These are phyloP conservation scores for Lolium perenne DNA, from an alignment of 176 grass and related monocot species.

Conservation along the genomic window DNA sequence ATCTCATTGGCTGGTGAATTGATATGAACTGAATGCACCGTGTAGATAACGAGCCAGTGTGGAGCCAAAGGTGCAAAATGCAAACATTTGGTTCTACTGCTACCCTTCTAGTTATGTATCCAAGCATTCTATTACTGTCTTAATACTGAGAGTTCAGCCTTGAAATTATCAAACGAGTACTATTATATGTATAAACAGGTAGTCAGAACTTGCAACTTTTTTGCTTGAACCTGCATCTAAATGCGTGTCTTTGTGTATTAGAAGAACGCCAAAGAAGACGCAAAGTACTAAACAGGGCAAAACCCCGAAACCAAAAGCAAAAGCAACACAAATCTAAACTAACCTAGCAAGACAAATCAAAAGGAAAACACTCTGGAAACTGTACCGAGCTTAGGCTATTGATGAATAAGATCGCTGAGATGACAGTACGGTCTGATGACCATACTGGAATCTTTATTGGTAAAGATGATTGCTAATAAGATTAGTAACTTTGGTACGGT, in stretches of 20 bases:
- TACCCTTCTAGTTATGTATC: neutral
- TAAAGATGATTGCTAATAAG: neutral
- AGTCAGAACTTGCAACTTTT: too few species aligned
- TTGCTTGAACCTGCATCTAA: too few species aligned
- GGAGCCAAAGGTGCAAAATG: neutral
- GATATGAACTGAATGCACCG: neutral
- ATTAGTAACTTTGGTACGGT: neutral
- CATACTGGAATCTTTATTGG: neutral
- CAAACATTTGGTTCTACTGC: neutral
- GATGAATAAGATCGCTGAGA: neutral
- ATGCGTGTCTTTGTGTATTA: too few species aligned
- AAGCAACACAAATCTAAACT: too few species aligned
- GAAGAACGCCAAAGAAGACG: too few species aligned
- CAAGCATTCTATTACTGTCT: neutral
- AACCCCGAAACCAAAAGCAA: too few species aligned
- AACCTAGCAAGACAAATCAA: too few species aligned
- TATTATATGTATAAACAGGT: too few species aligned
- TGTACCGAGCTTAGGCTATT: neutral
- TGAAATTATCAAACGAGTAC: neutral
- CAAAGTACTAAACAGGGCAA: too few species aligned
- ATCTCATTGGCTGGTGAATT: neutral
- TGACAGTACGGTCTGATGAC: neutral
- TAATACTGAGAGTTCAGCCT: slow-evolving; percentile 6
- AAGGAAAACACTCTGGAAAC: neutral
- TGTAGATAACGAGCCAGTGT: neutral